Conservation (phyloP, 768 basidiomycete species). For the Nidularia sp. region DNA sequence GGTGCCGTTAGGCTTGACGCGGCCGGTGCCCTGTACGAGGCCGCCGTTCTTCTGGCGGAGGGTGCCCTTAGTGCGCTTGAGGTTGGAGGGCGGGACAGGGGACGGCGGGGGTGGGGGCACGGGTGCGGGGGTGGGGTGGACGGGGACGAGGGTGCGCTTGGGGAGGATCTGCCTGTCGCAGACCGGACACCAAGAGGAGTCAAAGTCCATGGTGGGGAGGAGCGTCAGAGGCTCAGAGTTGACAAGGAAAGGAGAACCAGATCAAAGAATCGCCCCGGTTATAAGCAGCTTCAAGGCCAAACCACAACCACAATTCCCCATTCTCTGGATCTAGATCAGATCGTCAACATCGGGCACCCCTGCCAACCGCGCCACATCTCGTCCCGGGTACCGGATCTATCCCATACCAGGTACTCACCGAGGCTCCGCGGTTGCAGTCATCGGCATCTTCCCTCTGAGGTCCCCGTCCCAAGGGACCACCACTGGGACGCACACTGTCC, state of each 20-base stretch:
- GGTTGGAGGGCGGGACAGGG: no score
- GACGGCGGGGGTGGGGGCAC: conserved; percentile 3
- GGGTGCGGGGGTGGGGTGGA: conserved; percentile 19
- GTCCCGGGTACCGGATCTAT: no score
- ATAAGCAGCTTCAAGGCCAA: conserved; percentile 11
- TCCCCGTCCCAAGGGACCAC: no score
- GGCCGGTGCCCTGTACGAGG: conserved; percentile 64
- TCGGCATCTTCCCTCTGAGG: no score
- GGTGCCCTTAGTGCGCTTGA: conserved; percentile 20
- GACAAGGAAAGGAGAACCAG: not conserved
- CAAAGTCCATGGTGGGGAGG: conserved; percentile 42
- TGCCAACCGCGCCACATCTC: no score
- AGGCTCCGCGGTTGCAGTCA: no score
- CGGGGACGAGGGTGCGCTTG: conserved; percentile 58
- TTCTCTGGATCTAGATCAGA: no score
- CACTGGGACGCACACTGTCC: no score
- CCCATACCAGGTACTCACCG: no score
- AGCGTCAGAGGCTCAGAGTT: not conserved
- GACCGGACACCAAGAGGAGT: conserved; percentile 77
- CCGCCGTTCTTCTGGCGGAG: conserved; percentile 34
- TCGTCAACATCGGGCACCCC: no score
- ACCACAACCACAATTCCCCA: no score
- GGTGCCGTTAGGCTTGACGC: conserved; percentile 55
- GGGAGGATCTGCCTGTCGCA: conserved; percentile 79
- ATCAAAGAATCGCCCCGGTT: conserved; percentile 11